Conservation (phyloP, 2,329 filamentous ascomycete species). For the Xylariomycetidae sp. region DNA sequence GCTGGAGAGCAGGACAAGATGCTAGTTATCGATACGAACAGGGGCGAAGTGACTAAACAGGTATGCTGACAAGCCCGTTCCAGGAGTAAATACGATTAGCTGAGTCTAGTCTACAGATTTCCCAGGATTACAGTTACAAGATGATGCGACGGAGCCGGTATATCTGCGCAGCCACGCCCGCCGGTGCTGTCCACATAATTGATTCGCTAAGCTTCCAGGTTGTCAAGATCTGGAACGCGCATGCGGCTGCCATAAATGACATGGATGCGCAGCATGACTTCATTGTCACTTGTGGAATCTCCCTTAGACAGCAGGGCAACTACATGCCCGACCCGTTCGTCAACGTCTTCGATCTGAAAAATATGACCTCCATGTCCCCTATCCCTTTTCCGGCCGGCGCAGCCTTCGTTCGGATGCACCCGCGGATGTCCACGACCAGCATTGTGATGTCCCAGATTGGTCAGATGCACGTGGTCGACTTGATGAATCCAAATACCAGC, state of each 20-base stretch:
- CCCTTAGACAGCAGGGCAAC: conserved; percentile 71
- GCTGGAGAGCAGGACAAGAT: conserved; percentile 83
- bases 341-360: conserved; percentile 94
- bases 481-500: conserved; percentile 88
- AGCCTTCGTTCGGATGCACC: conserved; percentile 94
- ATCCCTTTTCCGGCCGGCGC: conserved; percentile 91
- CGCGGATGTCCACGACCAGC: conserved; percentile 88
- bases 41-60: conserved; percentile 67
- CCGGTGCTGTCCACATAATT: conserved; percentile 78
- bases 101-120: too few species aligned
- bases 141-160: conserved; percentile 89
- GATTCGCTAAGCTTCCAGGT: conserved; percentile 74
- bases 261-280: conserved; percentile 97
- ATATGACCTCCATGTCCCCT: conserved; percentile 78
- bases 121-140: conserved; percentile 73
- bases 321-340: conserved; percentile 89
- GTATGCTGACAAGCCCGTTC: conserved; percentile 28
- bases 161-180: conserved; percentile 85
- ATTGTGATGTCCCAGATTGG: conserved; percentile 90
- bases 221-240: conserved; percentile 84
- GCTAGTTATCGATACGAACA: conserved; percentile 68
- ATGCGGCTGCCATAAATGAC: conserved; percentile 84
- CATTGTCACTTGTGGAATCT: conserved; percentile 92
- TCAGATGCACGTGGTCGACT: conserved; percentile 91
- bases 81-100: conserved; percentile 3